Base-by-base conservation (phyloP, 768 basidiomycete species). In the Lactarius quietus region DNA sequence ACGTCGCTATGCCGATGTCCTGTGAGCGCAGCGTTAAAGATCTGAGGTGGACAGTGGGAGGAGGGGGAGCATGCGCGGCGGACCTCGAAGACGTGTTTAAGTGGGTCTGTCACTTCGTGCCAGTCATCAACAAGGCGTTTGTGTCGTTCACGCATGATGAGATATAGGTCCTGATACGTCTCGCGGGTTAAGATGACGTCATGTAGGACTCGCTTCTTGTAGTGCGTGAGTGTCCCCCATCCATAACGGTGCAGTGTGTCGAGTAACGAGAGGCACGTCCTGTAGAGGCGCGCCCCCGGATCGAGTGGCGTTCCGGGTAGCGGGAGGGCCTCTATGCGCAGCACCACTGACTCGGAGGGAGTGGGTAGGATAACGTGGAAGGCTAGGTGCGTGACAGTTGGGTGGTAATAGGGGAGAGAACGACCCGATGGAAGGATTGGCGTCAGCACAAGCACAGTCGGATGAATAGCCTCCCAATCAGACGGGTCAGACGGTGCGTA, bases 1-100 rank as follows among this genome's bases (percentile, higher is more conserved):
- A 98, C 1, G 93, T 93, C 3, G 94, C 94, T 51, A 98, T 95
- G 18, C 93, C 93, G 39, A 98, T 93, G 73, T 98, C 96, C 90
- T 96, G 70, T 36, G 23, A 7, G 28, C 41, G 28, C 33, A 33
- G 43, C 17, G 8, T 54, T 41, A 18, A 45, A 38, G 9, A 28
- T 23, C 28, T 38, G 38, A 12, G 29, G 60, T 17, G 62, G 12
- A 53, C 17, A 12, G 3, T 31, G 52, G 20, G 23, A 38, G 51
- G 23, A 51, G 6, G 2, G 35, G n/a, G 55, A 3, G 26, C 0
- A 55, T 10, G 20, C 18, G 31, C 23, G 62, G 68, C 78, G 67
- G 62, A 87, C 91, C 84, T 95, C 93, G 63, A 89, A 95, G 8
- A 95, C 91, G 75, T 95, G 93, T 74, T 95, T 95, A 51, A 88